These are phyloP conservation scores for Trichoderma atroviride DNA, from an alignment of 2,329 filamentous ascomycete genomes.

Conservation along the genomic window DNA sequence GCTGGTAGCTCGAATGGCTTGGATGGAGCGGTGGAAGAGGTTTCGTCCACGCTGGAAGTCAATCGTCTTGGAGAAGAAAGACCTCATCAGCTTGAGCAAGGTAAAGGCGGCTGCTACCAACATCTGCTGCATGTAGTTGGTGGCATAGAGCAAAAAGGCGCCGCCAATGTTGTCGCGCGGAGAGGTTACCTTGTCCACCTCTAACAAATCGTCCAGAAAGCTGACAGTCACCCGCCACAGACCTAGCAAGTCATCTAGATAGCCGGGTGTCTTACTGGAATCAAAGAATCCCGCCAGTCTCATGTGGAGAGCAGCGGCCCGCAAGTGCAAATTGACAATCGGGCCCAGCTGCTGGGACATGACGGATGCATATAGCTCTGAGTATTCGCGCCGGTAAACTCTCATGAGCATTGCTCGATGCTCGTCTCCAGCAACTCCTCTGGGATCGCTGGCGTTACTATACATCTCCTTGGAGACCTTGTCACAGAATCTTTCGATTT, in stretches of 20 bases:
- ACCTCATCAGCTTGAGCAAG: conserved; percentile 75
- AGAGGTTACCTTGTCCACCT: conserved; percentile 53
- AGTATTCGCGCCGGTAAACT: conserved; percentile 66
- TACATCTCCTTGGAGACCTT: conserved; percentile 80
- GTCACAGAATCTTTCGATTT: conserved; percentile 75
- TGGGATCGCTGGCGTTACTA: conserved; percentile 72
- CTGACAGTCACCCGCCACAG: conserved; percentile 72
- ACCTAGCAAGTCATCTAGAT: conserved; percentile 73
- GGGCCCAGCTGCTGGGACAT: conserved; percentile 61
- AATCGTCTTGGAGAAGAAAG: conserved; percentile 73
- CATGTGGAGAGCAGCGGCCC: conserved; percentile 73
- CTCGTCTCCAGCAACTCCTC: conserved; percentile 69
- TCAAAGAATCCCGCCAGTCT: conserved; percentile 81
- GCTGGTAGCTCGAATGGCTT: conserved; percentile 70
- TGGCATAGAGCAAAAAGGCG: conserved; percentile 65
- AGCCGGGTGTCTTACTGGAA: conserved; percentile 69
- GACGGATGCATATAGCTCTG: conserved; percentile 64
- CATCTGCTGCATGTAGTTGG: conserved; percentile 83
- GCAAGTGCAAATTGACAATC: conserved; percentile 67
- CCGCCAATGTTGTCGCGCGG: conserved; percentile 51
- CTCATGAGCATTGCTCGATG: conserved; percentile 67
- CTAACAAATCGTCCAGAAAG: conserved; percentile 68
- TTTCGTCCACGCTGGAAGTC: conserved; percentile 68
- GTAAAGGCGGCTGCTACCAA: conserved; percentile 79
- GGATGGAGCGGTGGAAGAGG: conserved; percentile 72